Conservation (phyloP, 2,329 filamentous ascomycete species). For the Biscogniauxia marginata region DNA sequence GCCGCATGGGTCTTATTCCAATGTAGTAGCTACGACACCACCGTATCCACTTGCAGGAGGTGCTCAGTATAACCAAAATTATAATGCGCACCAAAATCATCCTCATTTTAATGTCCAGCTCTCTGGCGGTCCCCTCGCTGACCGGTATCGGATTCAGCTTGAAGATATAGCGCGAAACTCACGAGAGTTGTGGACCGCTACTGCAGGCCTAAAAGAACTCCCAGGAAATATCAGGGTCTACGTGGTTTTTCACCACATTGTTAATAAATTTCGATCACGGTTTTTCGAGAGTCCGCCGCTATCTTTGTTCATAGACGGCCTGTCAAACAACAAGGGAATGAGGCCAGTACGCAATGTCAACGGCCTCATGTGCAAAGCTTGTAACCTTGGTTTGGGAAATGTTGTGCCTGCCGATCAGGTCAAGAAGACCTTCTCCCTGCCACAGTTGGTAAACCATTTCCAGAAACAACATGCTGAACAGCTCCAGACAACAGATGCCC, state of each 20-base stretch:
- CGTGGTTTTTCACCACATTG: constrained; percentile 62
- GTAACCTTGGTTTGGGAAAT: constrained; percentile 38
- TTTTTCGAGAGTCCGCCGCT: constrained; percentile 59
- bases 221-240: constrained; percentile 62
- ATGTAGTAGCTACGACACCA: constrained; percentile 5
- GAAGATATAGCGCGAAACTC: constrained; percentile 54
- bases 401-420: constrained; percentile 30
- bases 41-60: constrained; percentile 12
- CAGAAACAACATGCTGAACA: constrained; percentile 42
- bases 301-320: constrained; percentile 56
- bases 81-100: constrained; percentile 24
- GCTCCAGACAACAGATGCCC: constrained; percentile 18
- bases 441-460: constrained; percentile 60
- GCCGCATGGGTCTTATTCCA: constrained; percentile 6
- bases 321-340: constrained; percentile 58
- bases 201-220: constrained; percentile 59
- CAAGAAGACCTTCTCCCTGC: constrained; percentile 51
- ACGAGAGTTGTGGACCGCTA: constrained; percentile 61
- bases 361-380: constrained; percentile 55
- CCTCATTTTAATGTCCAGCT: constrained; percentile 13
- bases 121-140: constrained; percentile 31
- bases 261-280: constrained; percentile 54
- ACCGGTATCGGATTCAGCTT: constrained; percentile 46
- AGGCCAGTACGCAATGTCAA: constrained; percentile 54
- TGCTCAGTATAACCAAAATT: constrained; percentile 21